Evolutionary conservation across 1,284 basidiomycete species (phyloP), one percentile per base, ranked within the genome.

Genomic region (Mycosarcoma maydis): DNA sequence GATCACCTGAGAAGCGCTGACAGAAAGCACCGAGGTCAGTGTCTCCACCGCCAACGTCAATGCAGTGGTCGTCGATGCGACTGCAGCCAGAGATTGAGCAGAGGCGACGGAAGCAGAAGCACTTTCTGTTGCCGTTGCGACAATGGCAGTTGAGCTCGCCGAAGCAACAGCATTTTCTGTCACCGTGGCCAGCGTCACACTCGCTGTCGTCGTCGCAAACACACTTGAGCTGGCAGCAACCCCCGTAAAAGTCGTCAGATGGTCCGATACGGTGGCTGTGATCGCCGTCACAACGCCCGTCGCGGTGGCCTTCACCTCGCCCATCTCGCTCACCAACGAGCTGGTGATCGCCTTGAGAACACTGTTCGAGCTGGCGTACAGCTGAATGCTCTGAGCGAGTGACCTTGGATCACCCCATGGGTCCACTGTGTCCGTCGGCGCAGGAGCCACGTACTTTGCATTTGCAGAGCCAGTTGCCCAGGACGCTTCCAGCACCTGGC

Each of bases 401-500:
- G 54, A 30, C 26, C 69, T 41, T 11, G 69, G 64, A 36, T 72
- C 69, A 3, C 69, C 69, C 69, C 69, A 72, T 2, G 69, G 55
- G 13, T 22, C 51, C 33, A 34, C 34, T 4, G 69, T 67, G 6
- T 67, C 64, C 2, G 69, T 72, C 4, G 54, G 45, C 7, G 52
- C 53, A 3, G 69, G 69, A 22, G 45, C 59, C 20, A 50, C 26
- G 37, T 52, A 71, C 23, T 54, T 56, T 5, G 23, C 23, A 17
- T 30, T 45, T 3, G 38, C 43, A 19, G 53, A 22, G 5, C 67
- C 67, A 10, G 60, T 65, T 7, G 52, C 43, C 42, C 50, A 61
- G 1, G 53, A 23, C 5, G 37, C 17, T 19, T 57, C 57, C 14
- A 65, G 39, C 19, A 68, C 58, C 36, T 58, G 36, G 1, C 64